A percentile compares a stretch with the other conserved stretches of the same genome.
These are phyloP conservation scores for Erythrophleum fordii DNA, from an alignment of 306 rosid species.

Conservation along the genomic window DNA sequence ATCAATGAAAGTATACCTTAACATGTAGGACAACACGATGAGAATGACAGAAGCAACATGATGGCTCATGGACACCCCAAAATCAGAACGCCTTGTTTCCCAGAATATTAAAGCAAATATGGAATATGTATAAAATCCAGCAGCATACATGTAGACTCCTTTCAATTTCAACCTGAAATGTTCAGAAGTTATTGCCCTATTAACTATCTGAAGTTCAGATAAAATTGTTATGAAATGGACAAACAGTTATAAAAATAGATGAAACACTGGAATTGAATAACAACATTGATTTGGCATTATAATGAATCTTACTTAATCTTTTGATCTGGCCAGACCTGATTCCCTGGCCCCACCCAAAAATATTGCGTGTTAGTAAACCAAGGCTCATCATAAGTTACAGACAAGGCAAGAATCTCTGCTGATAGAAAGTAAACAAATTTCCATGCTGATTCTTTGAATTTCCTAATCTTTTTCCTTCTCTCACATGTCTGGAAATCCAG, in stretches of 20 bases:
- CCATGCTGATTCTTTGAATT: constrained; percentile 98
- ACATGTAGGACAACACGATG: constrained; percentile 76
- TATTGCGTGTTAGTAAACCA: constrained; percentile 77
- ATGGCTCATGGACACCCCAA: constrained; percentile 92
- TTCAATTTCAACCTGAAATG: constrained; percentile 91
- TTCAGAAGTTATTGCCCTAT: constrained; percentile 27
- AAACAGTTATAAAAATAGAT: constrained; percentile 17
- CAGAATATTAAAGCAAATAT: constrained; percentile 91
- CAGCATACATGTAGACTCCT: constrained; percentile 81
- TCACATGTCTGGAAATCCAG: constrained; percentile 55
- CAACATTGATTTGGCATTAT: constrained; percentile 19
- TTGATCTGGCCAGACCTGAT: constrained; percentile 95
- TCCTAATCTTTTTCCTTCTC: constrained; percentile 72
- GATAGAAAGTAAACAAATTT: constrained; percentile 83
- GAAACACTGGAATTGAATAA: constrained; percentile 31
- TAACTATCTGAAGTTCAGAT: constrained; percentile 25
- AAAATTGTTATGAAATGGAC: constrained; percentile 15
- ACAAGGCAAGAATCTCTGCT: constrained; percentile 78
- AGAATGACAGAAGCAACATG: constrained; percentile 85
- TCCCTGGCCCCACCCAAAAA: constrained; percentile 96
- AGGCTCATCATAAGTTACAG: constrained; percentile 79
- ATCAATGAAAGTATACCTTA: constrained; percentile 60
- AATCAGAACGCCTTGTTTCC: constrained; percentile 98
- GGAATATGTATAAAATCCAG: constrained; percentile 92
- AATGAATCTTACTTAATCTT: constrained; percentile 71